Base-by-base conservation (phyloP, 2,329 filamentous ascomycete genomes). In the Alternaria triticina region DNA sequence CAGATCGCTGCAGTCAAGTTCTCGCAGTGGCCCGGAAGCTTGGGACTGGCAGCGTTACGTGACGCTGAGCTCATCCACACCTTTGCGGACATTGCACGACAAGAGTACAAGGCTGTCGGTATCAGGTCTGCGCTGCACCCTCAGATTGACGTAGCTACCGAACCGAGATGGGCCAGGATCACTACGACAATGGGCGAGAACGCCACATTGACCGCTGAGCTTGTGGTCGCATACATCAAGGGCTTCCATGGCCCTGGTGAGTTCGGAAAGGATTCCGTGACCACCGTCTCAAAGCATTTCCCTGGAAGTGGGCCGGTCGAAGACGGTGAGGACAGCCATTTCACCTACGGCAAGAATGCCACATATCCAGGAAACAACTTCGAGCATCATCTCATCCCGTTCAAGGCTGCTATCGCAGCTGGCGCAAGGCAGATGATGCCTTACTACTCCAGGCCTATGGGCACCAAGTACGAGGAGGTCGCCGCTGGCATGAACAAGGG, bases 251-350 rank as follows among this genome's bases (percentile, higher is more conserved):
- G 82, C 25, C 62, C 62, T 0, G 76, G 80, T 2, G 72, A 77
- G 30, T 74, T 85, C n/a, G 84, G 84, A 0, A 66, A 73, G 0
- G 64, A 80, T 27, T 84, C 82, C 2, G 81, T 86, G 4, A 81
- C 80, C 1, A 83, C 85, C 0, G 81, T 86, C 2, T 85, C 84
- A 0, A 87, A 87, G 72, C 85, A 87, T 64, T 87, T 87, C 67
- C 85, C 85, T 0, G 85, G 85, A 5, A 83, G 81, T 8, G 85
- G 85, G 0, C 81, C 85, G 0, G 79, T 83, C 68, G 74, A 84
- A 60, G 74, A 84, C 50, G 85, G 85, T 20, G 83, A 86, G 50
- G 85, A 87, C 67, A 82, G 83, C 15, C 85, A 87, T 58, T 87
- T 86, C 63, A 72, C 73, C 0, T 86, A 86, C 59, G 85, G 85